Base-by-base conservation (phyloP, 2,329 filamentous ascomycete genomes). In the Fusarium stilboides region DNA sequence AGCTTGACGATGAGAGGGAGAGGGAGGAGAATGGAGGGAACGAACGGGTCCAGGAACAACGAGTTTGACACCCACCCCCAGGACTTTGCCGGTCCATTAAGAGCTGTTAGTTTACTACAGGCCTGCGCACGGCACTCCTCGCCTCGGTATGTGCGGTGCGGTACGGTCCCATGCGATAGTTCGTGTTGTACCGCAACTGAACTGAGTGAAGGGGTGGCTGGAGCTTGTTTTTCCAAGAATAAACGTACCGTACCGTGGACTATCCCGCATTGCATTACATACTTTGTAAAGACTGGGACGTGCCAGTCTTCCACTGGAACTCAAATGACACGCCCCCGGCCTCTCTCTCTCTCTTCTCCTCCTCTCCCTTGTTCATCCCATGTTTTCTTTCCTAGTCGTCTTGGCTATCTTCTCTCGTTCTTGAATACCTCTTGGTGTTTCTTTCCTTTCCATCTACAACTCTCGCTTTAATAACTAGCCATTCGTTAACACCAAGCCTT, bases 201-300 rank as follows among this genome's bases (percentile, higher is more conserved):
- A 24, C 12, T 55, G n/a, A 40, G 24, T 36, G 14, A 28, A 34
- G 45, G 26, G 20, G 53, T 56, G 59, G 57, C 42, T 47, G 42
- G 49, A 63, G 43, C 39, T 46, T 67, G 51, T 58, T 68, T 68
- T 34, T n/a, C 45, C 60, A 59, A 52, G 60, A 65, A 65, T 65
- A 65, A 65, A 57, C 47, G 45, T 28, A 17, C 15, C 19, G 8
- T 28, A 22, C 19, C 12, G 26, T 15, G 17, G 14, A 36, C 34
- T 36, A 36, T 28, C 52, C 59, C 39, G 52, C 31, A 15, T 36
- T 57, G n/a, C 39, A 36, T 34, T 20, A 46, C 62, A 68, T 68
- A 40, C 37, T 63, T 68, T 42, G 24, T 19, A 53, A 28, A 42
- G 64, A 63, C 64, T 68, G 64, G 60, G 62, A 62, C 62, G 62